Evolutionary conservation across 2,329 filamentous ascomycete species (phyloP), one percentile per base, ranked within the genome.

Genomic region (Endoconidiophora laricicola): DNA sequence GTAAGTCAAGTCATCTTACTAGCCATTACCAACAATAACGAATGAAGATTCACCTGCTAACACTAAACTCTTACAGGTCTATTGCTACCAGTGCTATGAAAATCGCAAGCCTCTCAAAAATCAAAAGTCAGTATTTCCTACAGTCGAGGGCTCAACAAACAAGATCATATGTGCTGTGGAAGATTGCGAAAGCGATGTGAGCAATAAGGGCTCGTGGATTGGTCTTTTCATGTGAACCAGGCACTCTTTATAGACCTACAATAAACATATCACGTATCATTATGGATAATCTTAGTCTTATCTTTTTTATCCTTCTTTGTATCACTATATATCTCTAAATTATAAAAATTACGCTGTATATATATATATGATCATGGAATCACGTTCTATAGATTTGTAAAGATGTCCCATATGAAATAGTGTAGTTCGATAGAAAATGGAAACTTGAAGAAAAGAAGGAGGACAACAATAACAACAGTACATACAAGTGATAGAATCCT

Each of bases 11-110:
- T n/a, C 26, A 18, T 18, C 16, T 18, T 18, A 18, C 16, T 18
- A 18, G 16, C 16, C 16, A 18, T 18, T 18, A 18, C 16, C 16
- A 18, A 18, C 16, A 18, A 18, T 18, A 18, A 18, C 16, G 1
- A 18, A 18, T 18, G 16, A 18, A 18, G 16, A 18, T 18, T 18
- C 16, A 2, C 16, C 16, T 7, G 23, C 44, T 46, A 16, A 16
- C n/a, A n/a, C 39, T 29, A 33, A 7, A 26, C 16, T 18, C 16
- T 16, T 7, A 9, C 40, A 81, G 77, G 77, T 81, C 12, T 81
- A 78, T 58, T 81, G 78, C 62, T 71, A 70, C 52, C 66, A 67
- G 6, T 81, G 78, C 62, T 81, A 69, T 56, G 75, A 80, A 49
- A 69, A 72, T 54, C 72, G 77, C 44, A 68, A 61, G 23, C 64